Percentiles rank a stretch among this genome's conserved stretches.
Evolutionary conservation across 78 protist species (phyloP).

Genomic region (Tieghemostelium lacteum): DNA sequence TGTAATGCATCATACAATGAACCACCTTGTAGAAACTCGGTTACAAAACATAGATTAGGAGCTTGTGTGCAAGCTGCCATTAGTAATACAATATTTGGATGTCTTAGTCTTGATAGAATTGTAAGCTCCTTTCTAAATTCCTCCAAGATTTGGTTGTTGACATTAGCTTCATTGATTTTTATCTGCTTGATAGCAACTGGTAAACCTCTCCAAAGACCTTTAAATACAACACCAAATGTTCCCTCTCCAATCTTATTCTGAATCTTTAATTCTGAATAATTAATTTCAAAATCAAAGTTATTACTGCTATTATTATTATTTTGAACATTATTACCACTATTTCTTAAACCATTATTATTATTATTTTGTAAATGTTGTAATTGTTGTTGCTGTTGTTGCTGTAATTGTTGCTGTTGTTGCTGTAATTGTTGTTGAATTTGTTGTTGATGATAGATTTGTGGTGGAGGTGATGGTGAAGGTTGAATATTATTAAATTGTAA

Average conservation of each 20-base stretch:
- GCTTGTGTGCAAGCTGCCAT: slow-evolving; percentile 80
- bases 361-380: background rate
- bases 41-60: slow-evolving; percentile 81
- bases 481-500: background rate
- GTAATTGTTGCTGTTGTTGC: background rate
- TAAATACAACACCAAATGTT: slow-evolving; percentile 72
- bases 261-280: slow-evolving; percentile 48
- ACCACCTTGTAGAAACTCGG: slow-evolving; percentile 84
- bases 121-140: slow-evolving; percentile 74
- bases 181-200: slow-evolving; percentile 77
- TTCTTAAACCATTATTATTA: background rate
- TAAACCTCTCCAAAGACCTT: slow-evolving; percentile 61
- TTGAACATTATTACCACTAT: background rate
- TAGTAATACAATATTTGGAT: slow-evolving; percentile 83
- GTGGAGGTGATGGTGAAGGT: background rate
- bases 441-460: too few species aligned
- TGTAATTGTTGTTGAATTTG: background rate
- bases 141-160: slow-evolving; percentile 52
- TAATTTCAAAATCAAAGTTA: slow-evolving; percentile 41
- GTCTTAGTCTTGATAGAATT: slow-evolving; percentile 45
- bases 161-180: slow-evolving; percentile 55
- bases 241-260: slow-evolving; percentile 66
- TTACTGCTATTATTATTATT: background rate
- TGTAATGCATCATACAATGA: slow-evolving; percentile 79
- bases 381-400: slow-evolving; percentile 9